Percentiles rank a stretch among this genome's conserved stretches.
Evolutionary conservation across 139 green algal genomes (phyloP).

Genomic region (Micractinium conductrix): DNA sequence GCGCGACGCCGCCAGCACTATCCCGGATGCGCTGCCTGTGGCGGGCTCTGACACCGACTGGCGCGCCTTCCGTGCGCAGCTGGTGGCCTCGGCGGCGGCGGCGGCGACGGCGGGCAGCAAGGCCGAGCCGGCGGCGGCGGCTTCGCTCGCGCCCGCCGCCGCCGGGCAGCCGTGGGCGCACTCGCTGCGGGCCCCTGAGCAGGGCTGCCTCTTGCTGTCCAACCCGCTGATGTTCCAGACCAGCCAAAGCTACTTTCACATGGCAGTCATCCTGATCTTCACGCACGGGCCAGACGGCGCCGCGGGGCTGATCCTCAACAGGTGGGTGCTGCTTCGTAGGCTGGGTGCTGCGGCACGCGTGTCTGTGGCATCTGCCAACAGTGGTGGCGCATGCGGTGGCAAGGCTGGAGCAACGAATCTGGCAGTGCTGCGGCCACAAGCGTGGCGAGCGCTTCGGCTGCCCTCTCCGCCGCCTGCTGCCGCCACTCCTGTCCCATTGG

Average conservation of each 20-base stretch:
- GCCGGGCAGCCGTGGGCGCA: slow-evolving; percentile 76
- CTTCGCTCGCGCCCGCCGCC: neutral
- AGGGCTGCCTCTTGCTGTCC: slow-evolving; percentile 83
- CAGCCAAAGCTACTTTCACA: slow-evolving; percentile 81
- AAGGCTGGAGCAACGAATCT: too few relatives aligned
- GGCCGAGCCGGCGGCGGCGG: neutral
- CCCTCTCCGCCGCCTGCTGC: too few relatives aligned
- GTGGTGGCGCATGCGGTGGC: too few relatives aligned
- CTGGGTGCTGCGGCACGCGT: too few relatives aligned
- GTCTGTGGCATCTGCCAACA: too few relatives aligned
- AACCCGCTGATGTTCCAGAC: slow-evolving; percentile 73
- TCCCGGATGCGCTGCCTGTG: slow-evolving; percentile 49
- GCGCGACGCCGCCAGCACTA: neutral
- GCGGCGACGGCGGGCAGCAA: neutral
- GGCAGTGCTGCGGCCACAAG: too few relatives aligned
- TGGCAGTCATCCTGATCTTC: slow-evolving; percentile 81
- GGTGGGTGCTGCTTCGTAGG: too few relatives aligned
- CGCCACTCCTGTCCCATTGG: too few relatives aligned
- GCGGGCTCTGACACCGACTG: slow-evolving; percentile 45
- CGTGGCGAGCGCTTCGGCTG: too few relatives aligned
- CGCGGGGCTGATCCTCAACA: slow-evolving; percentile 88
- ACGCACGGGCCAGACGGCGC: slow-evolving; percentile 63
- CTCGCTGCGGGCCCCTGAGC: slow-evolving; percentile 69
- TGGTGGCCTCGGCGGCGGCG: slow-evolving; percentile 36
- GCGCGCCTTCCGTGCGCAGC: slow-evolving; percentile 51